A percentile compares a stretch with the other conserved stretches of the same genome.
These are phyloP conservation scores for Microthlaspi erraticum DNA, from an alignment of 345 rosid genomes.

Conservation along the genomic window DNA sequence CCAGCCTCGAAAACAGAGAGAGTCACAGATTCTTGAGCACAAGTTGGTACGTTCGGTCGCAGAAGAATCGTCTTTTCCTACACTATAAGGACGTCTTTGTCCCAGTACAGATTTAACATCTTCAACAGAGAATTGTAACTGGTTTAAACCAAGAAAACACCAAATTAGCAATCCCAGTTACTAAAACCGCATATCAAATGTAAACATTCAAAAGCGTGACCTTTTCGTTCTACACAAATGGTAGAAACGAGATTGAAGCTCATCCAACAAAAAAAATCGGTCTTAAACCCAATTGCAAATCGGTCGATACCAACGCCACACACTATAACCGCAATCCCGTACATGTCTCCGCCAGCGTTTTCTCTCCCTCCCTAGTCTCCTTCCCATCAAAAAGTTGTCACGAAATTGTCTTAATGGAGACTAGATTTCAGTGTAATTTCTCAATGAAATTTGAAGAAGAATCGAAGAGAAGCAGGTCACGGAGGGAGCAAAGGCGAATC, in stretches of 20 bases:
- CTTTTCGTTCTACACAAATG: no score
- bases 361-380: slow-evolving; percentile 19
- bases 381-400: background rate
- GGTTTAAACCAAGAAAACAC: slow-evolving; percentile 30
- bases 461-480: no score
- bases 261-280: no score
- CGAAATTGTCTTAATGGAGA: background rate
- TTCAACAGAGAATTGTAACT: slow-evolving; percentile 55
- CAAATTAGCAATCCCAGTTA: slow-evolving; percentile 9
- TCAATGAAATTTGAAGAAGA: no score
- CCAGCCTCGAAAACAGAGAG: slow-evolving; percentile 44
- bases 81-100: slow-evolving; percentile 81
- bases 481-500: no score
- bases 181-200: background rate
- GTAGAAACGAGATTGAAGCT: background rate
- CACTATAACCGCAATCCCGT: slow-evolving; percentile 74
- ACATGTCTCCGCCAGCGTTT: slow-evolving; percentile 54
- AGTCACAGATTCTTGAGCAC: slow-evolving; percentile 27
- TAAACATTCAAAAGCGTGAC: no score
- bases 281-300: no score
- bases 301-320: slow-evolving; percentile 60
- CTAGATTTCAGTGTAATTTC: no score
- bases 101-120: slow-evolving; percentile 59
- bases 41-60: slow-evolving; percentile 23
- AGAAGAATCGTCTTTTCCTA: slow-evolving; percentile 62